Base-by-base conservation (phyloP, 1,284 basidiomycete genomes). In the Polyporus tsugae region DNA sequence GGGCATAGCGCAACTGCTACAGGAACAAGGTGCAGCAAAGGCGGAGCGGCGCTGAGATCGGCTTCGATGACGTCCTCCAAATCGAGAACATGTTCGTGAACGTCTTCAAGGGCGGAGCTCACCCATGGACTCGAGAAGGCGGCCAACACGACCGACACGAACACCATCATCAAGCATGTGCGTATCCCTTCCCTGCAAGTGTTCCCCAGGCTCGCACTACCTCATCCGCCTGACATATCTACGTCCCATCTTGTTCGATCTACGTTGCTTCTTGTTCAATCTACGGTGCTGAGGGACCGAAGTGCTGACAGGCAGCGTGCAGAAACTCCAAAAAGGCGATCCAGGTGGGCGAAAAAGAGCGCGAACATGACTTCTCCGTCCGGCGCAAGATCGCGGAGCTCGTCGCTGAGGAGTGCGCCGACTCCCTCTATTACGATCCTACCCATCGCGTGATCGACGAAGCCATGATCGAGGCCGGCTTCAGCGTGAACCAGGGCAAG, bases 1-100 rank as follows among this genome's bases (percentile, higher is more conserved):
- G 38, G 29, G 15, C 62, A 17, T 53, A 25, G 41, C 15, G 17
- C 22, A 25, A 17, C 41, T 98, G 97, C 81, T 99, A 99, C 85
- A 98, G 99, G 86, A 99, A 99, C 84, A 99, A 98, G 83, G 97
- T 99, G 25, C 94, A 96, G 74, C 97, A 98, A 81, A 99, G 94
- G 90, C 85, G 98, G 66, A 95, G 89, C 63, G 96, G 96, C 70
- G 93, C 97, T 25, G 97, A 99, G 84, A 96, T 91, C 42, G 93
- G 95, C 81, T 82, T 99, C 42, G 95, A 97, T 75, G 97, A 99
- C 77, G 95, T 99, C 35, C 88, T 99, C 29, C 98, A 99, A 82
- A 98, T 99, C 78, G 94, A 92, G 76, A 96, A 96, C 75, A 94
- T 99, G 63, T 99, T 99, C 80, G 86, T 90, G 62, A 99, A 99